A percentile compares a stretch with the other conserved stretches of the same genome.
Evolutionary conservation across 1,284 basidiomycete genomes (phyloP).

Genomic region (Ganoderma boninense): DNA sequence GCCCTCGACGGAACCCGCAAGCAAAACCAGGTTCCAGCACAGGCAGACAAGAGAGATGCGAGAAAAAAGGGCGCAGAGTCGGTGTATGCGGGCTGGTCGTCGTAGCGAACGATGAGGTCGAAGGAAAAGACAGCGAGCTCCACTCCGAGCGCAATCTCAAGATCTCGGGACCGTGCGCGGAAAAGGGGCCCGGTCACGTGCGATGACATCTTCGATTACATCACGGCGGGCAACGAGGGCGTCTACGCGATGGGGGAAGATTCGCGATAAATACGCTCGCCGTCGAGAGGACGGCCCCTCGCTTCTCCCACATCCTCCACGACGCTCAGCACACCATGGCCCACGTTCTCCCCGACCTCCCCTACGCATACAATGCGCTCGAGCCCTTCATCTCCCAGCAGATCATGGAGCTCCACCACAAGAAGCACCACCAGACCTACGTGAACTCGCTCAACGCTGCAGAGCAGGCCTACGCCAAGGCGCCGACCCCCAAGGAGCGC

Average conservation of each 20-base stretch:
- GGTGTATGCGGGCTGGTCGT: constrained; percentile 9
- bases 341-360: constrained; percentile 87
- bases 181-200: constrained; percentile 17
- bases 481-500: constrained; percentile 76
- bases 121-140: constrained; percentile 18
- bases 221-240: constrained; percentile 21
- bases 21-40: background rate
- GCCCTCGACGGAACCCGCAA: no score
- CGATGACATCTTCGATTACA: constrained; percentile 28
- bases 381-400: constrained; percentile 81
- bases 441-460: constrained; percentile 93
- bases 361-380: constrained; percentile 91
- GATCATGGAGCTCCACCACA: constrained; percentile 95
- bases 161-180: background rate
- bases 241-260: constrained; percentile 20
- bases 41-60: background rate
- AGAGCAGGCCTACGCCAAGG: constrained; percentile 82
- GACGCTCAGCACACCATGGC: constrained; percentile 33
- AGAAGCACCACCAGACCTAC: constrained; percentile 95
- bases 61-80: background rate
- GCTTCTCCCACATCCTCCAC: constrained; percentile 22
- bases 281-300: background rate
- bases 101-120: constrained; percentile 17
- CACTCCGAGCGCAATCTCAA: background rate
- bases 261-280: constrained; percentile 34